Evolutionary conservation across 2,329 filamentous ascomycete genomes (phyloP).

Genomic region (Huntiella decipiens): DNA sequence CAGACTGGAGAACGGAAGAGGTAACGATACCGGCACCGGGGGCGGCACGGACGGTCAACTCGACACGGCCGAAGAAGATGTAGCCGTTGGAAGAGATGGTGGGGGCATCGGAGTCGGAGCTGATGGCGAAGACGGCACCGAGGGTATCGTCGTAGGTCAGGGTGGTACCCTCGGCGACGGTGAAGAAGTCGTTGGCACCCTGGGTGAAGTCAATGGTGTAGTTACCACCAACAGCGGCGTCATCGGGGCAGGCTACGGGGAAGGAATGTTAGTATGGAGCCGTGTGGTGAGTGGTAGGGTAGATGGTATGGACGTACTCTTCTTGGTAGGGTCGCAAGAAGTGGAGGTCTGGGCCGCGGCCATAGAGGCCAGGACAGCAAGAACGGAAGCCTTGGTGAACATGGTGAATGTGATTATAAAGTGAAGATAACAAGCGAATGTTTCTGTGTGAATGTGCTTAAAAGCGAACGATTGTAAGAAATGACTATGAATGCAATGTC

Average conservation of each 20-base stretch:
- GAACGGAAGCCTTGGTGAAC: conserved; percentile 24
- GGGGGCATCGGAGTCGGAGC: conserved; percentile 42
- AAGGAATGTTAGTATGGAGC: neutral
- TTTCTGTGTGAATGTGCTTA: neutral
- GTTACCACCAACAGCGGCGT: conserved; percentile 55
- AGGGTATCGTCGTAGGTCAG: conserved; percentile 26
- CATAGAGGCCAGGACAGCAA: conserved; percentile 30
- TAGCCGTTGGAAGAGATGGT: conserved; percentile 67
- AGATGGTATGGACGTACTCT: conserved; percentile 21
- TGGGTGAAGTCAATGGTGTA: conserved; percentile 55
- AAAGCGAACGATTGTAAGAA: neutral
- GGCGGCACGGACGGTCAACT: conserved; percentile 60
- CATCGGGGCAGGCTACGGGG: conserved; percentile 43
- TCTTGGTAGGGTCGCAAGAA: conserved; percentile 34
- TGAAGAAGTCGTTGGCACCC: conserved; percentile 42
- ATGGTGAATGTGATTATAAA: conserved; percentile 9
- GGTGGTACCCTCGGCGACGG: conserved; percentile 26
- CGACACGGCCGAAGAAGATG: conserved; percentile 89
- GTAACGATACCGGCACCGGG: conserved; percentile 75
- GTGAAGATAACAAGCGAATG: neutral
- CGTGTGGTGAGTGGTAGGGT: neutral
- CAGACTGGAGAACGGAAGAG: conserved; percentile 73
- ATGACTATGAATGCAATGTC: neutral
- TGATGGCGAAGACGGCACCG: conserved; percentile 47
- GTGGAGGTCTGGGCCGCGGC: conserved; percentile 38